Base-by-base conservation (phyloP, 768 basidiomycete genomes). In the Tylopilus felleus region DNA sequence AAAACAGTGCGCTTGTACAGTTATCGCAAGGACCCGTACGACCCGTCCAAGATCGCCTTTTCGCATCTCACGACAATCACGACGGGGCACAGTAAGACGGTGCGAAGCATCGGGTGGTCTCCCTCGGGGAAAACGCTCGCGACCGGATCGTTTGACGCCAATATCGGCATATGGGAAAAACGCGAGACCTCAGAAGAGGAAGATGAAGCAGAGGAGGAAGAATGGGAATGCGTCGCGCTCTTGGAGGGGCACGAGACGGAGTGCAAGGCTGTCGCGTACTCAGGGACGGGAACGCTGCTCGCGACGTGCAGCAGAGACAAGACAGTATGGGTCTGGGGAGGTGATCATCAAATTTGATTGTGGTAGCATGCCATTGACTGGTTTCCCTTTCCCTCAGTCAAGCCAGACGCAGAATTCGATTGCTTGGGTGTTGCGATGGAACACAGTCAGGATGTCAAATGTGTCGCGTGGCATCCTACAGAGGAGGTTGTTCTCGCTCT, bases 271-370 rank as follows among this genome's bases (percentile, higher is more conserved):
- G 89, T 95, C 0, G 88, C 84, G 4, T 98, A 88, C 71, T 92
- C 88, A 12, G 74, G 75, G 33, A 82, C 84, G n/a, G 86, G 70
- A 47, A 85, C 80, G 3, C 71, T 97, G 23, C 76, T 99, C n/a
- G 97, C 96, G 9, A 94, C 88, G 57, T 98, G 95, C 66, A 90
- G 90, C 60, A 78, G 97, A 55, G 97, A 98, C 74, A 99, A 98
- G 75, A 92, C 93, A 6, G 94, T 98, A 0, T 98, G 97, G 97
- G 82, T 99, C 33, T 99, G 97, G 96, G 96, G 98, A 79, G 93
- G 95, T 88, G 65, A 63, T 74, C 63, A 2, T 29, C 17, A 27
- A 17, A 40, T 31, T 57, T 31, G 23, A 13, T 7, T 13, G 10
- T 43, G 13, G 33, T 35, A 16, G 14, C 10, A 19, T 39, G 38